Base-by-base conservation (phyloP, 2,329 filamentous ascomycete genomes). In the Fusarium sulawesiense region DNA sequence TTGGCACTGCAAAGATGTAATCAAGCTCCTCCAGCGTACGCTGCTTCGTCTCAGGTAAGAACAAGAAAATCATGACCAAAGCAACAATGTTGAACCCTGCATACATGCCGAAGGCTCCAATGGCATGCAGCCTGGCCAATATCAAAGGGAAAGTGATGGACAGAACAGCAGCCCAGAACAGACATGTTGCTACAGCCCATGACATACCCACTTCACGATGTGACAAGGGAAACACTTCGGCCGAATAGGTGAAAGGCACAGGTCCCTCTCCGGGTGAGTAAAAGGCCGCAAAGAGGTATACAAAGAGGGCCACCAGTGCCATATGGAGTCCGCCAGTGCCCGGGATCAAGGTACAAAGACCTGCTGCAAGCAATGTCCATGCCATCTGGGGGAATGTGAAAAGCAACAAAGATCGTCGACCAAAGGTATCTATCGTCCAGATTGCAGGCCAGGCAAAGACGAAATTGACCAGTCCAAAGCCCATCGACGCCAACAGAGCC, bases 171-270 rank as follows among this genome's bases (percentile, higher is more conserved):
- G 87, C 87, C 84, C 85, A 88, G 73, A 85, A 85, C 10, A 91
- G 81, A 66, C 88, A 91, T 1, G 88, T 91, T 3, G 90, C 88
- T 11, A 92, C 90, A 10, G 89, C 87, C 79, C 86, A 92, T 0
- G 85, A 86, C 91, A 93, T 92, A 60, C 91, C 91, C 25, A 92
- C 84, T 75, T 92, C 91, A 73, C 91, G 85, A 76, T 92, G 90
- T 3, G 88, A 90, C 1, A 92, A 84, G 0, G 91, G 90, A 76
- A 90, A 92, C 3, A 92, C 88, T 76, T 92, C 91, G 44, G 90
- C 89, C 7, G 85, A 87, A 79, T 92, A 92, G 1, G 88, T 87
- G 75, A 90, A 92, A 0, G 90, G 89, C 10, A 92, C 90, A 7
- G 87, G 87, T 0, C 89, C 90, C 79, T 92, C 90, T 4, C 83